phyloP scores from a whole-genome alignment of 2,329 filamentous ascomycete genomes.

The Aspergillus terreus region DNA sequence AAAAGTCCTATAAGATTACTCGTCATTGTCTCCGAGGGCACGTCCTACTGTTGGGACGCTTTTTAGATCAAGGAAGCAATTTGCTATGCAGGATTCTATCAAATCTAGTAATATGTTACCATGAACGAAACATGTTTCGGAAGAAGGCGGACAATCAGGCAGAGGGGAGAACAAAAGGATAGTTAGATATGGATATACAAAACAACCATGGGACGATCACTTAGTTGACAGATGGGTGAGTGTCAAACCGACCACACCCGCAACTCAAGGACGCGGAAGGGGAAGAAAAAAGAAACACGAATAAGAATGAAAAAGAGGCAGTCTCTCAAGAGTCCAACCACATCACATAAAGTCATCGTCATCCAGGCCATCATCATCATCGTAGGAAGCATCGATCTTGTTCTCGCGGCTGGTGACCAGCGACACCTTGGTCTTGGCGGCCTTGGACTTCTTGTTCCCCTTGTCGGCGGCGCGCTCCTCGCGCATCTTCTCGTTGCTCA shows the following conservation, averaged over 20 bases:
- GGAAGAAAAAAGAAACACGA: slow-evolving; percentile 10
- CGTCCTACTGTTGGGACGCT: no score
- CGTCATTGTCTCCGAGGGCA: no score
- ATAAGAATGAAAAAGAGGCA: slow-evolving; percentile 6
- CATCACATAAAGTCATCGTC: slow-evolving; percentile 50
- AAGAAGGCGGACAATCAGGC: background rate
- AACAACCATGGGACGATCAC: background rate
- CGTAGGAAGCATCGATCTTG: slow-evolving; percentile 67
- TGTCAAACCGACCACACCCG: slow-evolving; percentile 1
- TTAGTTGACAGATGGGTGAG: slow-evolving; percentile 1
- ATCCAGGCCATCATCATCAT: slow-evolving; percentile 83
- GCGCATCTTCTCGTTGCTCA: slow-evolving; percentile 97
- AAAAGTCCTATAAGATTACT: no score
- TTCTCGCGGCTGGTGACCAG: slow-evolving; percentile 62
- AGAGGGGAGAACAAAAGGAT: background rate
- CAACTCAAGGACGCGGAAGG: slow-evolving; percentile 5
- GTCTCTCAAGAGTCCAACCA: slow-evolving; percentile 1
- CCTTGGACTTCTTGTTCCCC: slow-evolving; percentile 94
- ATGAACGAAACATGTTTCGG: background rate
- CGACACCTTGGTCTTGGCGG: slow-evolving; percentile 88
- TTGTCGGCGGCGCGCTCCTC: slow-evolving; percentile 95
- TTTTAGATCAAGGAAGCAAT: no score
- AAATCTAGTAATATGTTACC: background rate
- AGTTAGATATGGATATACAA: slow-evolving; percentile 7
- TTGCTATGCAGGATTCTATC: background rate